A percentile compares a stretch with the other conserved stretches of the same genome.
These are phyloP conservation scores for Albifimbria verrucaria DNA, from an alignment of 2,329 filamentous ascomycete genomes.

Conservation along the genomic window DNA sequence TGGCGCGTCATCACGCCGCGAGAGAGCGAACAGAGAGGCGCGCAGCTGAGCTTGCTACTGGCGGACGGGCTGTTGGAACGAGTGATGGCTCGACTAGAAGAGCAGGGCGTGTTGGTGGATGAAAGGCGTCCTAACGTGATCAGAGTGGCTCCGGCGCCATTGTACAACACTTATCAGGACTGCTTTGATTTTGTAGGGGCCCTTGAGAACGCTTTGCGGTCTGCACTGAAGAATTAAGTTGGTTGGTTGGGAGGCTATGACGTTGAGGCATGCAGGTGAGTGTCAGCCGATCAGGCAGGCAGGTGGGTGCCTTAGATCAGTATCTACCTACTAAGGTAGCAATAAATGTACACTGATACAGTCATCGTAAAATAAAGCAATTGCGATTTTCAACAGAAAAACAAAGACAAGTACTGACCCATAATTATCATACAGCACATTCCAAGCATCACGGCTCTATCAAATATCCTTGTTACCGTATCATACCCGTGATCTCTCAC, in stretches of 20 bases:
- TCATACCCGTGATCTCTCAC: too few relatives aligned
- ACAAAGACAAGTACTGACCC: too few relatives aligned
- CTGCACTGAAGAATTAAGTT: background rate
- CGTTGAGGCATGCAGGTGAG: too few relatives aligned
- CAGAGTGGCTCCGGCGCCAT: conserved; percentile 70
- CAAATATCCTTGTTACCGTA: too few relatives aligned
- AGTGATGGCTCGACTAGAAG: conserved; percentile 60
- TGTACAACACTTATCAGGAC: conserved; percentile 77
- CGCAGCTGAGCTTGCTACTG: conserved; percentile 71
- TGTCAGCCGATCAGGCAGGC: background rate
- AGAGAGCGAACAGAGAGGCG: conserved; percentile 63
- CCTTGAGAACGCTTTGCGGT: conserved; percentile 20
- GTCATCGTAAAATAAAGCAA: too few relatives aligned
- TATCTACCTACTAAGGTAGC: too few relatives aligned
- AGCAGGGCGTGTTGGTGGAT: conserved; percentile 70
- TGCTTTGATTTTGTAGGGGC: conserved; percentile 28
- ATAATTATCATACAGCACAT: too few relatives aligned
- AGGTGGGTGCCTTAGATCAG: too few relatives aligned
- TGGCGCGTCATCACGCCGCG: conserved; percentile 64
- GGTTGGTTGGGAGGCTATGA: too few relatives aligned
- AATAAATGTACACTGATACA: too few relatives aligned
- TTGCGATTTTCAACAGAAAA: too few relatives aligned
- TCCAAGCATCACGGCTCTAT: too few relatives aligned
- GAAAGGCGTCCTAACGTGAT: conserved; percentile 79
- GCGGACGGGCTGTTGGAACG: conserved; percentile 61